Percentiles rank a stretch among this genome's conserved stretches.
These are phyloP conservation scores for Austroboletus novae-zelandiae DNA, from an alignment of 1,284 basidiomycete species.

Conservation along the genomic window DNA sequence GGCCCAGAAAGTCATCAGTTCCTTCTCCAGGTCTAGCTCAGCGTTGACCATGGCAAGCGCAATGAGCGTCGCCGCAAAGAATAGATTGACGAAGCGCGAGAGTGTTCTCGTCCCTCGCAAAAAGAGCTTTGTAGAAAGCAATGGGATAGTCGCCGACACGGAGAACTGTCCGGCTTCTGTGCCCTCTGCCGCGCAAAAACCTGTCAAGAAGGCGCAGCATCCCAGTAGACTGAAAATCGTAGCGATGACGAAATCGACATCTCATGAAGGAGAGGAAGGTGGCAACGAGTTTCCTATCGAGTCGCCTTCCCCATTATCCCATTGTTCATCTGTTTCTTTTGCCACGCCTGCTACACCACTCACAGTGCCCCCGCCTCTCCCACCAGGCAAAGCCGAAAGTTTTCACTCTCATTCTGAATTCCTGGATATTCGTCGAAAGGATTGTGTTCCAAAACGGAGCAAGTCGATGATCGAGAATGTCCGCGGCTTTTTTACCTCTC, in stretches of 20 bases:
- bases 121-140: slow-evolving; percentile 41
- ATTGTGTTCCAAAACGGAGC: slow-evolving; percentile 41
- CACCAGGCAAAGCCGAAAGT: slow-evolving; percentile 21
- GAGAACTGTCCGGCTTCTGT: slow-evolving; percentile 19
- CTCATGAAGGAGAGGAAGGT: slow-evolving; percentile 23
- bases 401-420: slow-evolving; percentile 31
- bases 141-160: slow-evolving; percentile 11
- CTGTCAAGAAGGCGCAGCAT: slow-evolving; percentile 35
- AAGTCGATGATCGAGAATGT: slow-evolving; percentile 51
- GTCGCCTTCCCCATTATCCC: slow-evolving; percentile 48
- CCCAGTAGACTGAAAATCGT: slow-evolving; percentile 46
- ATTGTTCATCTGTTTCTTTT: slow-evolving; percentile 44
- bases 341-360: slow-evolving; percentile 41
- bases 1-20: slow-evolving; percentile 43
- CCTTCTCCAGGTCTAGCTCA: slow-evolving; percentile 46
- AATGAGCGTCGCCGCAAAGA: slow-evolving; percentile 52
- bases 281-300: slow-evolving; percentile 25
- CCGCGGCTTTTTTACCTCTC: slow-evolving; percentile 40
- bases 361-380: slow-evolving; percentile 23
- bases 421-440: slow-evolving; percentile 21
- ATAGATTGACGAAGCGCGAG: slow-evolving; percentile 59
- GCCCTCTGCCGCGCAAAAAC: slow-evolving; percentile 9
- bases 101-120: slow-evolving; percentile 61
- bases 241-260: slow-evolving; percentile 26
- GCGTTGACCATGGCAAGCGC: slow-evolving; percentile 53